Evolutionary conservation across 179 eudicot species (phyloP), one percentile per base, ranked within the genome.

Genomic region (Beta corolliflora): DNA sequence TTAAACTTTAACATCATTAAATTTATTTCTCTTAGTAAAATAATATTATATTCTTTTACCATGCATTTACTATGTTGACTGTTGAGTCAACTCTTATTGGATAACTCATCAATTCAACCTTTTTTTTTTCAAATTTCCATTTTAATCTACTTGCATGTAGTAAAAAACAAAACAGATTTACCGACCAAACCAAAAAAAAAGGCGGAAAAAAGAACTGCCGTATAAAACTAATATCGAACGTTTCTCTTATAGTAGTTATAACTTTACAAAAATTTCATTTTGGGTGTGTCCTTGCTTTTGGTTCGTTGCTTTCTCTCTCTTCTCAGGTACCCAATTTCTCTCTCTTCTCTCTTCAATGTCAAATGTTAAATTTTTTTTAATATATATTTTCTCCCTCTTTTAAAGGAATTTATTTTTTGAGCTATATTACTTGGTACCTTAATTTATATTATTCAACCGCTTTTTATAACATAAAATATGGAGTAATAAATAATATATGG

Each of bases 281-380:
- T 8, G n/a, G 55, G 29, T 72, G 70, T 84, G 48, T 79, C 80
- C 60, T 76, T 15, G 60, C 63, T 66, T 77, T 72, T 77, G 82
- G 84, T 83, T 84, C 80, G 65, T 81, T 81, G 87, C 79, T 84
- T 84, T 81, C 81, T 81, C 70, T 83, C 84, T 79, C 77, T 77
- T 79, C 83, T 81, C 79, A 81, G 86, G 89, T 84, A 86, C 85
- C 81, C 53, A 74, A 83, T 52, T 41, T 41, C 71, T 69, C 70
- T 81, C 80, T 75, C 83, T 64, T 48, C 77, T 64, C 69, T 54
- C 68, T 54, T 77, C 56, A 15, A 50, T 70, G 36, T 44, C 61
- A 50, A 58, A 7, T 21, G 12, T 72, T 53, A 41, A n/a, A 25
- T 25, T 48, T 59, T 71, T 15, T 44, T 12, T 9, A 8, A 25